A percentile compares a stretch with the other conserved stretches of the same genome.
Evolutionary conservation across 2,329 filamentous ascomycete species (phyloP).

Genomic region (Exophiala dermatitidis): DNA sequence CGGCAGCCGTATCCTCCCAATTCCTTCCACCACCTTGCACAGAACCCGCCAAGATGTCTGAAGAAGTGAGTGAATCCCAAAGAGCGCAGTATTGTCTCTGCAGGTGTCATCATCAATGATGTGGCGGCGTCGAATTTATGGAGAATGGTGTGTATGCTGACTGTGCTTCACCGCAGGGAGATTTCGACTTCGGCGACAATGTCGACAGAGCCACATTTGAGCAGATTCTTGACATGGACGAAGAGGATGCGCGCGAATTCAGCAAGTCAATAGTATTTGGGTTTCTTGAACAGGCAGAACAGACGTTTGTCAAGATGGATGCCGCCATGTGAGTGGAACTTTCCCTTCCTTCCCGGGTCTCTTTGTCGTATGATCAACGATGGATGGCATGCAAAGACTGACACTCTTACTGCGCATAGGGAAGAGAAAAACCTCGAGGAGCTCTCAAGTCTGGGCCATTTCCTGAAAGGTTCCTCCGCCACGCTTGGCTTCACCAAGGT

Average conservation of each 20-base stretch:
- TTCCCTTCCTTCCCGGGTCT: neutral
- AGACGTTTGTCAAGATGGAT: constrained; percentile 82
- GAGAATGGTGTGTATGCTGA: neutral
- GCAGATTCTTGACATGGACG: constrained; percentile 98
- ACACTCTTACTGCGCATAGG: constrained; percentile 40
- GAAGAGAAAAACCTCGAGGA: constrained; percentile 59
- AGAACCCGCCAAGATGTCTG: constrained; percentile 5
- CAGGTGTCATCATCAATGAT: no score
- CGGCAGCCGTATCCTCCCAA: neutral
- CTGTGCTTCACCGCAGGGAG: constrained; percentile 5
- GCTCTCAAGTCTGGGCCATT: constrained; percentile 82
- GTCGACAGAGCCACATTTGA: constrained; percentile 77
- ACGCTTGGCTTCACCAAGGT: constrained; percentile 87
- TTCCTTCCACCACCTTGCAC: neutral
- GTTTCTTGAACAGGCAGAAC: constrained; percentile 85
- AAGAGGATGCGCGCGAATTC: constrained; percentile 79
- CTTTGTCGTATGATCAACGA: neutral
- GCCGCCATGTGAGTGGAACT: constrained; percentile 55
- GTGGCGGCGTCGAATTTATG: no score
- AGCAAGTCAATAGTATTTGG: constrained; percentile 80
- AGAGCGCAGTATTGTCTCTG: no score
- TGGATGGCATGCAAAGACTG: neutral
- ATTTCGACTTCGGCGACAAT: constrained; percentile 60
- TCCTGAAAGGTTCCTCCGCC: constrained; percentile 93
- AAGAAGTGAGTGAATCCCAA: constrained; percentile 14